Base-by-base conservation (phyloP, 805 yeast species). In the Candida railenensis region DNA sequence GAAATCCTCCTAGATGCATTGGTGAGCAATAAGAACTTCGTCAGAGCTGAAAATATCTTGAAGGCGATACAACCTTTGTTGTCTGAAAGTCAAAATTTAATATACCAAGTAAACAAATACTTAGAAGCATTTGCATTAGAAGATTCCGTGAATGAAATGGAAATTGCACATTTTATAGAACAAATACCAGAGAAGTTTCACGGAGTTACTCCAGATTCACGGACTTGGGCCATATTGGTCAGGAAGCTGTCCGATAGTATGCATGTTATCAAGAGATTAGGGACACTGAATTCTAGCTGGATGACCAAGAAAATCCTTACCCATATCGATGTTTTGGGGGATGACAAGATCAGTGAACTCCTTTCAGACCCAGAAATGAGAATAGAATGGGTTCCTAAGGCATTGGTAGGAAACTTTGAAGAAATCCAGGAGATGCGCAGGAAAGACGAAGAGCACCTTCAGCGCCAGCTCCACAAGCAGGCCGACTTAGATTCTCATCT, bases 1-100 rank as follows among this genome's bases (percentile, higher is more conserved):
- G 89, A 91, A 82, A 79, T 91, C 2, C 65, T 89, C 32, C 71
- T 89, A 36, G 96, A 89, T 55, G 92, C 94, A 0, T 84, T 91
- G 53, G 58, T 89, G 28, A 79, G 81, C 38, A 77, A 86, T 30
- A 76, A 76, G 44, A 85, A 87, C 58, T 78, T 76, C 53, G 78
- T 75, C 19, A 73, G 96, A 57, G 96, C 96, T 0, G 82, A 80
- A 52, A 68, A 83, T 20, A 81, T 89, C 18, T 64, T 89, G 36
- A 71, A 74, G 45, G 83, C 90, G 2, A 70, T 89, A 40, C 75
- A 82, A 42, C 79, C 80, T 18, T 62, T 81, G 18, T 62, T 50
- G 62, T 69, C 54, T 48, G 63, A 51, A 44, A 47, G 62, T 22
- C 67, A 74, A 2, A 78, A 78, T 22, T 80, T 87, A 51, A 72